Evolutionary conservation across 1,139 yeast species (phyloP).

Genomic region (Saccharomyces hybrid): DNA sequence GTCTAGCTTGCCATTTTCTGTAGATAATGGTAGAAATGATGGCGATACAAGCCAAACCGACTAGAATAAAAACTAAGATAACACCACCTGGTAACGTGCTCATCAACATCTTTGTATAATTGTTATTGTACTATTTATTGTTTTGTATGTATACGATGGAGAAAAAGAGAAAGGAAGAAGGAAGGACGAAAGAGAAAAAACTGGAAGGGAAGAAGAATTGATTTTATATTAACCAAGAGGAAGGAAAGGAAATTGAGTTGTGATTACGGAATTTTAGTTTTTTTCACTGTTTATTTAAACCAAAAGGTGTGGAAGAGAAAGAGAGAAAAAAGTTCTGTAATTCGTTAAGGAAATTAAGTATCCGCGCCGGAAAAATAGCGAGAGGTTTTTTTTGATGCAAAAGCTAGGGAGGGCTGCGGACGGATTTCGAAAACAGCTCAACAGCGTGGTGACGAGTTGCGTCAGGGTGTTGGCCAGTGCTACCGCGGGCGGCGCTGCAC

Average conservation of each 20-base stretch:
- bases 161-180: neutral
- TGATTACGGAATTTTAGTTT: neutral
- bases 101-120: conserved; percentile 2
- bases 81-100: conserved; percentile 48
- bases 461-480: neutral
- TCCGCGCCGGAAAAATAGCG: conserved; percentile 1
- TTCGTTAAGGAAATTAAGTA: neutral
- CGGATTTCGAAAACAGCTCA: neutral
- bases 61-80: conserved; percentile 43
- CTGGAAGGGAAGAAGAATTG: neutral
- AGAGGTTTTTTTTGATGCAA: neutral
- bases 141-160: neutral
- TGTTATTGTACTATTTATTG: conserved; percentile 1
- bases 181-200: neutral
- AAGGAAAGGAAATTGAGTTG: neutral
- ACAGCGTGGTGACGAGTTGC: neutral
- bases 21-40: conserved; percentile 28
- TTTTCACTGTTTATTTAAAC: neutral
- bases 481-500: neutral
- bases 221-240: neutral
- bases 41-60: conserved; percentile 40
- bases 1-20: conserved; percentile 35
- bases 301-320: neutral
- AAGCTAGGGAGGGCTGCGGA: neutral
- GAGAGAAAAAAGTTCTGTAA: neutral